A percentile compares a stretch with the other conserved stretches of the same genome.
Conservation (phyloP, 2,329 filamentous ascomycete genomes). For the Trichoderma sp. region DNA sequence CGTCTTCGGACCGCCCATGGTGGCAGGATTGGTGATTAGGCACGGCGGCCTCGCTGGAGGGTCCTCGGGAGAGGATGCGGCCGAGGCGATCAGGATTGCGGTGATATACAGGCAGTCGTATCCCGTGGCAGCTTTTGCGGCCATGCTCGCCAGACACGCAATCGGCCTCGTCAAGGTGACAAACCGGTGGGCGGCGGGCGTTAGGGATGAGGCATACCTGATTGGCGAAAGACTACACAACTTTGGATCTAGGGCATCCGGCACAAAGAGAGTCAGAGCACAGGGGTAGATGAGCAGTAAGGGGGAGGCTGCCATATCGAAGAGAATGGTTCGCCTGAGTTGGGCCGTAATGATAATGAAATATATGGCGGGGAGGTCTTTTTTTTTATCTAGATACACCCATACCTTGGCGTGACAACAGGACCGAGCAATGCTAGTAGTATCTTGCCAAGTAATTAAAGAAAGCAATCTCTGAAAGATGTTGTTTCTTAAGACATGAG, state of each 20-base stretch:
- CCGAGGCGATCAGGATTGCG: slow-evolving; percentile 37
- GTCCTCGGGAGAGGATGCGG: slow-evolving; percentile 36
- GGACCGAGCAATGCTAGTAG: neutral
- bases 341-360: slow-evolving; percentile 7
- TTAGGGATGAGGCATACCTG: slow-evolving; percentile 93
- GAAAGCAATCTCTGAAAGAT: neutral
- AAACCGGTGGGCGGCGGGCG: slow-evolving; percentile 74
- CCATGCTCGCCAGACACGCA: slow-evolving; percentile 47
- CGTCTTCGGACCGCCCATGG: slow-evolving; percentile 63
- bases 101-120: slow-evolving; percentile 66
- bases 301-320: neutral
- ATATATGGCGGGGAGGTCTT: neutral
- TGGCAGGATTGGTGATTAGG: slow-evolving; percentile 50
- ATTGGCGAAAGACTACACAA: slow-evolving; percentile 96
- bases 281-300: slow-evolving; percentile 39
- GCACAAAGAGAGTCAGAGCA: slow-evolving; percentile 40
- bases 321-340: neutral
- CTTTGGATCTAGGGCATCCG: slow-evolving; percentile 62
- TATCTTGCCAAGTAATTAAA: neutral
- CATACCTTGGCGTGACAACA: too few species aligned
- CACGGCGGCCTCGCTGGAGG: slow-evolving; percentile 31
- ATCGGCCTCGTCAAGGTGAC: slow-evolving; percentile 63
- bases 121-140: slow-evolving; percentile 61
- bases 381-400: too few species aligned
- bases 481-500: neutral